Conservation (phyloP, 352 stramenopile species). For the Phytophthora aleatoria region DNA sequence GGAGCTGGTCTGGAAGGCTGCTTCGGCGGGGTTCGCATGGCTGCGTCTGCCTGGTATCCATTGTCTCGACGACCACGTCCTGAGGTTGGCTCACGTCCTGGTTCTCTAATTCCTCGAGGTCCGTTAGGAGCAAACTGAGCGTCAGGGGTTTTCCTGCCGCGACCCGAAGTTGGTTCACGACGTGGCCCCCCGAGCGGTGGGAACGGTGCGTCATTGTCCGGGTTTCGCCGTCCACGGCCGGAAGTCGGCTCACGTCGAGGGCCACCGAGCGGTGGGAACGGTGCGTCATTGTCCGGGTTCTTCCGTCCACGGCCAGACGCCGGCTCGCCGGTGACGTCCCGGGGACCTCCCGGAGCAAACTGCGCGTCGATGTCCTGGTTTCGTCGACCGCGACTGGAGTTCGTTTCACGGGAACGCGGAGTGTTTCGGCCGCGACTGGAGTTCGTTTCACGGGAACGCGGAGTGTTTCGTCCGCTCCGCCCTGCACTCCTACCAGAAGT, state of each 20-base stretch:
- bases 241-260: constrained; percentile 18
- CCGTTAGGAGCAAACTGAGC: constrained; percentile 14
- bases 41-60: constrained; percentile 14
- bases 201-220: constrained; percentile 4
- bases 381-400: constrained; percentile 7
- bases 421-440: too few species aligned
- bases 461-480: constrained; percentile 5
- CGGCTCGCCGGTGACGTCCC: constrained; percentile 12
- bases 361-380: constrained; percentile 25
- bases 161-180: constrained; percentile 21
- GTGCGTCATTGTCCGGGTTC: constrained; percentile 4
- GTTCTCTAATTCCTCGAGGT: constrained; percentile 9
- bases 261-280: background rate
- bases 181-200: constrained; percentile 1
- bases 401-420: too few species aligned
- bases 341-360: constrained; percentile 8
- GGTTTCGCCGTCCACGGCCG: constrained; percentile 4
- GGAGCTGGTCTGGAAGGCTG: constrained; percentile 1
- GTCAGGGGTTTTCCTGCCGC: constrained; percentile 12
- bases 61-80: constrained; percentile 18
- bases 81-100: constrained; percentile 24
- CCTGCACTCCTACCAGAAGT: background rate
- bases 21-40: constrained; percentile 16
- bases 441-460: too few species aligned
- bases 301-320: constrained; percentile 6